Evolutionary conservation across 2,329 filamentous ascomycete genomes (phyloP), one percentile per base, ranked within the genome.

Genomic region (Sporothrix pseudoabietina): DNA sequence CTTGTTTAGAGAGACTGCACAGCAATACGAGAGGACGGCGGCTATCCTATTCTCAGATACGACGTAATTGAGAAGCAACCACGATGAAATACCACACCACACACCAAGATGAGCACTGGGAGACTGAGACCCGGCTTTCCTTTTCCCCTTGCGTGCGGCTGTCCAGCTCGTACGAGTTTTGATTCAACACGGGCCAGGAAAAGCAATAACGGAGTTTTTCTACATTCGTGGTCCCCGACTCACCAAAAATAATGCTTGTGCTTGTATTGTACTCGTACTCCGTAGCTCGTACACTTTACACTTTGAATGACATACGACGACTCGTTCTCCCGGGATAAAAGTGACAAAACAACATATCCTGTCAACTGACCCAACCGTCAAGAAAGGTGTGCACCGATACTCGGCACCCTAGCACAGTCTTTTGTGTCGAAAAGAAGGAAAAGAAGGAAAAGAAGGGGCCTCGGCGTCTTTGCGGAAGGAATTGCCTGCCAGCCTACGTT

Each of bases 151-250:
- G 32, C 19, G 57, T 22, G 35, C 57, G 41, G 41, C 35, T 41
- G 57, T 63, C 32, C 32, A 22, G 41, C 57, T 39, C 16, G 57
- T 63, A 63, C 57, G 57, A 63, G 32, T 39, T n/a, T n/a, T 63
- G 57, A n/a, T 22, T 63, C n/a, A 32, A 19, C 57, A 39, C 41
- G 35, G 57, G 19, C 16, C 57, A 22, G 32, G 57, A 63, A 63
- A 14, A 35, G 35, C 35, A 8, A 41, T 6, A 16, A 9, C 12
- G 4, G 4, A 39, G 4, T 41, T 63, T 63, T 63, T 63, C 57
- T 4, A 63, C 57, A n/a, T 63, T 63, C 57, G 32, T 63, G 5
- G 32, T 39, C 32, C 16, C 57, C 30, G 26, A 57, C 9, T 57
- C 8, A 19, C 5, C 26, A 32, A 16, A 57, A 57, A 32, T 54